Evolutionary conservation across 495 filamentous ascomycete genomes (phyloP), one percentile per base, ranked within the genome.

Genomic region (Hypoxylon lienhwacheense): DNA sequence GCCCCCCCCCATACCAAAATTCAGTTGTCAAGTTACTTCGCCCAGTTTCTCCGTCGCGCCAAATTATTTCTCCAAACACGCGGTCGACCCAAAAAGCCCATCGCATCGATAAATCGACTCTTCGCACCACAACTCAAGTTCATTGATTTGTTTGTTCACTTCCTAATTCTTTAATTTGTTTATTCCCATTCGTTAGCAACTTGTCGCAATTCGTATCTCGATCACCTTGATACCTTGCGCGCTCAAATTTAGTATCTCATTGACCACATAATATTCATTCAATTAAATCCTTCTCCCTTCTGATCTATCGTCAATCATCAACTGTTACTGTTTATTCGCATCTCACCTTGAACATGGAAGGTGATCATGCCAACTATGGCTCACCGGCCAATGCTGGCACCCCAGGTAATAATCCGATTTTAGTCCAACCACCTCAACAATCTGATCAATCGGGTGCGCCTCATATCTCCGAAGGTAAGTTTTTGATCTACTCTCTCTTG

Each of bases 341-440:
- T 39, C 35, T 51, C 24, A 15, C 17, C 31, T 47, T 32, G 45
- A 65, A 58, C 16, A 84, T 84, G 81, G 81, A 84, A 45, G 80
- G 57, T 41, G 51, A 80, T 39, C 71, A 71, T 32, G 63, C 75
- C 45, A 78, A 67, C 63, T 83, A 79, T 57, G 81, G 73, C 63
- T 79, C 77, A 31, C 73, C 79, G 14, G 73, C 69, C 40, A 74
- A 77, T 64, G 76, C 66, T 49, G 73, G 70, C 55, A 79, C 78
- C 12, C 78, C 78, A 8, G 66, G 69, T 32, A 72, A 64, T 55
- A 79, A 80, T 51, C 72, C 72, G 3, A 78, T 77, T 33, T 69
- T 79, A 47, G 74, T 77, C 55, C 79, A 81, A 45, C 74, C 75
- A 3, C 71, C 76, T 28, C 67, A 77, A 12, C 69, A 70, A 34